Evolutionary conservation across 768 basidiomycete species (phyloP), one percentile per base, ranked within the genome.

Genomic region (Auricularia auricula-judae): DNA sequence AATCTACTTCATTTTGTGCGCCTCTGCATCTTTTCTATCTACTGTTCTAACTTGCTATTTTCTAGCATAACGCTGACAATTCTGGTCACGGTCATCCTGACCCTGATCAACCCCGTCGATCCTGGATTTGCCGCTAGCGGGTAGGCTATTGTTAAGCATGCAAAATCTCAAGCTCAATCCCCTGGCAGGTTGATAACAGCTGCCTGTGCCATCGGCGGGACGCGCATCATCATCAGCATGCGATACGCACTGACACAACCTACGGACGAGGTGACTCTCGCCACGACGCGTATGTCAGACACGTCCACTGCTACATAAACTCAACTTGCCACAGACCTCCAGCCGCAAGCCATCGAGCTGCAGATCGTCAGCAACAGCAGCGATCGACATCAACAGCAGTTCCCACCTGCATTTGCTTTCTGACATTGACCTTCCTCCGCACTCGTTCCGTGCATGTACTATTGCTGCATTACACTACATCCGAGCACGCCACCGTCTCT

Each of bases 201-300:
- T 14, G 29, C 23, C 10, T 12, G 16, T 10, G 56, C 29, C 23
- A 59, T 59, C 34, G 56, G 56, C 29, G 56, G 56, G 23, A 59
- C 56, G 56, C 56, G 56, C 29, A 35, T 59, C 29, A 59, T 59
- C 56, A 29, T 59, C 56, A 59, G 18, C 56, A 59, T 59, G 56
- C 56, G 56, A 4, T 35, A 59, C 12, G 56, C 12, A 7, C 56
- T 59, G 11, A 59, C 56, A 5, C 4, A 29, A 5, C 29, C 34
- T 5, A 35, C 23, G 16, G 56, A 59, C 14, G 56, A 35, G 11
- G 23, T 29, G 12, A 59, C 56, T 23, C 34, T 59, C 29, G 23
- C 23, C 56, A 59, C 56, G 29, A 34, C 23, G 8, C 47, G 47
- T 51, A 51, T 18, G 47, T 59, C 56, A 7, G 8, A 29, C 56